phyloP scores from a whole-genome alignment of 2,329 filamentous ascomycete genomes.

The Davidsoniella eucalypti region DNA sequence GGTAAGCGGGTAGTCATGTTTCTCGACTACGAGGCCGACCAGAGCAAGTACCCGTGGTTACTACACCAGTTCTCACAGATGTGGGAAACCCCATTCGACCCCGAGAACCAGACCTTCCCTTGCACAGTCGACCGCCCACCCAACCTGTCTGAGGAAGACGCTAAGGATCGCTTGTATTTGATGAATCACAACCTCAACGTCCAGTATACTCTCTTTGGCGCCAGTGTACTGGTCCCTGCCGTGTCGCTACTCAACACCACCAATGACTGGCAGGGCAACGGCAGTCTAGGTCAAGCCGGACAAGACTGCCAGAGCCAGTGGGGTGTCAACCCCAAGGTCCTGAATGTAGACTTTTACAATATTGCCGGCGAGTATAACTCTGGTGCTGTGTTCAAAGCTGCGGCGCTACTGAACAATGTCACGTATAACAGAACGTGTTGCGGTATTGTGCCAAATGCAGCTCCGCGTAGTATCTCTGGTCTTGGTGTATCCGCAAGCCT shows the following conservation, averaged over 20 bases:
- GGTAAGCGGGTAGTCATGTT: slow-evolving; percentile 63
- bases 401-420: slow-evolving; percentile 53
- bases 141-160: slow-evolving; percentile 37
- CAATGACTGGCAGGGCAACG: slow-evolving; percentile 47
- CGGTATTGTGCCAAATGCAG: slow-evolving; percentile 23
- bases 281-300: slow-evolving; percentile 48
- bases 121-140: slow-evolving; percentile 68
- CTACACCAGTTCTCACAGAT: slow-evolving; percentile 76
- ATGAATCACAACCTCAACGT: slow-evolving; percentile 86
- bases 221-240: slow-evolving; percentile 53
- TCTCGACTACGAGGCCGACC: slow-evolving; percentile 72
- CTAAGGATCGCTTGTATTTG: slow-evolving; percentile 54
- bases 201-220: slow-evolving; percentile 49
- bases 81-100: slow-evolving; percentile 85
- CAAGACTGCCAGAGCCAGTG: slow-evolving; percentile 46
- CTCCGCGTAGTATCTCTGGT: background rate
- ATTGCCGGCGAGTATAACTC: slow-evolving; percentile 31
- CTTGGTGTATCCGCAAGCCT: background rate
- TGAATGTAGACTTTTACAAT: slow-evolving; percentile 80
- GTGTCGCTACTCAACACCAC: slow-evolving; percentile 53
- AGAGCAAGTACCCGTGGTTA: slow-evolving; percentile 63
- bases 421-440: slow-evolving; percentile 47
- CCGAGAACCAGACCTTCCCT: slow-evolving; percentile 46
- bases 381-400: slow-evolving; percentile 64
- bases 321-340: slow-evolving; percentile 55